Conservation (phyloP, 768 basidiomycete species). For the Boletus rex-veris region DNA sequence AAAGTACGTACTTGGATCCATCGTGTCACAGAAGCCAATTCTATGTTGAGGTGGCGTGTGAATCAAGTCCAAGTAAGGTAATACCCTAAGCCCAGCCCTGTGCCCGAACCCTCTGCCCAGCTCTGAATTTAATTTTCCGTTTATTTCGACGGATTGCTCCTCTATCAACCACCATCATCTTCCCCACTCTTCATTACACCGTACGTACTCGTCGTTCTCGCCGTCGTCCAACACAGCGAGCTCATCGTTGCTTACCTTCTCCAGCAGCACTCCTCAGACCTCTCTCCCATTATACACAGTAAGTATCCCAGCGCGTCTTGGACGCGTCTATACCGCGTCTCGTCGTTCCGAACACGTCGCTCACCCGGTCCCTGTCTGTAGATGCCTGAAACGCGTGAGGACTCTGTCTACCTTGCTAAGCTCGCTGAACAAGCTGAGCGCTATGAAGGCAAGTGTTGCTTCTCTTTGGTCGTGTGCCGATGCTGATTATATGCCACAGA, state of each 20-base stretch:
- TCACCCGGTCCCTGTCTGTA: conserved; percentile 27
- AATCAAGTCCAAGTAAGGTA: conserved; percentile 8
- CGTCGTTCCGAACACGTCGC: conserved; percentile 12
- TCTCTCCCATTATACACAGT: conserved; percentile 39
- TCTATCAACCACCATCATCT: conserved; percentile 48
- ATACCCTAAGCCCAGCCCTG: conserved; percentile 39
- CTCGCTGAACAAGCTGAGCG: conserved; percentile 99
- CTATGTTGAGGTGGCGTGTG: conserved; percentile 27
- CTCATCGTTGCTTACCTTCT: conserved; percentile 31
- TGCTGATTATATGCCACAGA: conserved; percentile 42
- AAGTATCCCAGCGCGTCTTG: conserved; percentile 35
- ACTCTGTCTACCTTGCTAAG: conserved; percentile 99
- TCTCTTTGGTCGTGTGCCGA: conserved; percentile 11
- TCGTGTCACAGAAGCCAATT: conserved; percentile 6
- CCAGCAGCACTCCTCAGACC: conserved; percentile 11
- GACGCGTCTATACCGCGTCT: conserved; percentile 35
- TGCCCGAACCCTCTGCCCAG: conserved; percentile 71
- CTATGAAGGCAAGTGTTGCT: conserved; percentile 74
- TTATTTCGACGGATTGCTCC: conserved; percentile 45
- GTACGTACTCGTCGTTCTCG: conserved; percentile 39
- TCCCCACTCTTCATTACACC: conserved; percentile 34
- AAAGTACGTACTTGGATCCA: not conserved
- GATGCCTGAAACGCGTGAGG: conserved; percentile 86
- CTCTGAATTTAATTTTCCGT: conserved; percentile 62
- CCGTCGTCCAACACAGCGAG: conserved; percentile 33